These are phyloP conservation scores for Caryopteris hybrid DNA, from an alignment of 305 asterid genomes.

Conservation along the genomic window DNA sequence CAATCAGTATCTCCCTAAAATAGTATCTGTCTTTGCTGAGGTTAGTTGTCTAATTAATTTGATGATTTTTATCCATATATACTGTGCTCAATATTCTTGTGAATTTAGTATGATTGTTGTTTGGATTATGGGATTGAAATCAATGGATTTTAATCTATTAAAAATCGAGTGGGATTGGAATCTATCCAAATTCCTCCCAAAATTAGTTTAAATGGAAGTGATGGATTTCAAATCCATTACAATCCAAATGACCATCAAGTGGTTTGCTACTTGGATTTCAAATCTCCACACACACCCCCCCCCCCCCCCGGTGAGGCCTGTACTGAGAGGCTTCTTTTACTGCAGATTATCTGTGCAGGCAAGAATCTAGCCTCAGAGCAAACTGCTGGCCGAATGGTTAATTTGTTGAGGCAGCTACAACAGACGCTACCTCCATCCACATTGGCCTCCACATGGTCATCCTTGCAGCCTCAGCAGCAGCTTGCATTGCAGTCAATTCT, in stretches of 20 bases:
- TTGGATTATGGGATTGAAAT: background rate
- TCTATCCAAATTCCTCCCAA: background rate
- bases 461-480: conserved; percentile 88
- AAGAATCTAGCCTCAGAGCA: conserved; percentile 83
- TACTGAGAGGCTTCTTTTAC: background rate
- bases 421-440: conserved; percentile 78
- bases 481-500: conserved; percentile 76
- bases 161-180: background rate
- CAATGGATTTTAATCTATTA: background rate
- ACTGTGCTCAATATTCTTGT: background rate
- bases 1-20: conserved; percentile 81
- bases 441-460: conserved; percentile 76
- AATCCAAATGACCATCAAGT: background rate
- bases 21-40: conserved; percentile 86
- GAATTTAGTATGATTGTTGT: background rate
- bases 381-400: conserved; percentile 71
- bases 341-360: conserved; percentile 79
- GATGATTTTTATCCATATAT: background rate
- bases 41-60: conserved; percentile 34
- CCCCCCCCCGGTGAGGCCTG: background rate
- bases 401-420: conserved; percentile 73
- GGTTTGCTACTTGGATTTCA: background rate
- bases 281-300: background rate
- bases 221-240: background rate
- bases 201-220: background rate